Conservation (phyloP, 73 alveolate genomes). For the Durusdinium trenchii region DNA sequence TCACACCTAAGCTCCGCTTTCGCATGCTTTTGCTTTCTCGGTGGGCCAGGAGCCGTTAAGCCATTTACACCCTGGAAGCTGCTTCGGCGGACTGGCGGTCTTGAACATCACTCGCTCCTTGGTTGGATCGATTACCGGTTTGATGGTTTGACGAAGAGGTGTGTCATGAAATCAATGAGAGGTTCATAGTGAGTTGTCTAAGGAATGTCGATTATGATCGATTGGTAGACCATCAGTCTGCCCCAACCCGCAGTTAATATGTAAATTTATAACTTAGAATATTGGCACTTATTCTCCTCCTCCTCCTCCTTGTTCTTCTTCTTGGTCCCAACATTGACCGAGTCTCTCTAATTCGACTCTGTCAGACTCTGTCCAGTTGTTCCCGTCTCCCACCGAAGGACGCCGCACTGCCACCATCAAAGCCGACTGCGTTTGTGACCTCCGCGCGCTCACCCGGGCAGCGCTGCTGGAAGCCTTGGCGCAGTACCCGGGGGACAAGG, state of each 20-base stretch:
- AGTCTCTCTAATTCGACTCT: too few species aligned
- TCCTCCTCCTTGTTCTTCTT: background rate
- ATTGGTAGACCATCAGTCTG: too few species aligned
- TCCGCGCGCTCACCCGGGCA: conserved; percentile 70
- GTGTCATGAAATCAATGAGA: background rate
- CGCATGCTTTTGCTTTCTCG: too few species aligned
- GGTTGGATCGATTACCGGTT: background rate
- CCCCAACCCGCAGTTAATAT: too few species aligned
- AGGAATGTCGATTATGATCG: background rate
- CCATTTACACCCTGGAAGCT: conserved; percentile 89
- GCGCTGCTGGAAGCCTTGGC: conserved; percentile 84
- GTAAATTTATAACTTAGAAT: too few species aligned
- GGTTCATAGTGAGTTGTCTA: background rate
- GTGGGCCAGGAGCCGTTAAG: conserved; percentile 81
- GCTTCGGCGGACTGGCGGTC: conserved; percentile 91
- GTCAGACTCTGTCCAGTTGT: background rate
- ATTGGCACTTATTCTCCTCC: too few species aligned
- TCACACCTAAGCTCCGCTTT: too few species aligned
- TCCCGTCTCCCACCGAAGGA: background rate
- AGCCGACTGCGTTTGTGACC: conserved; percentile 92
- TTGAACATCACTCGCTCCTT: conserved; percentile 63
- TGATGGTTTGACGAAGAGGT: background rate
- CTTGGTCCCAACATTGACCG: background rate
- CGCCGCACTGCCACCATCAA: conserved; percentile 91
- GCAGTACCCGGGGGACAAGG: conserved; percentile 93